Base-by-base conservation (phyloP, 179 eudicot species). In the Heliamphora pulchella region DNA sequence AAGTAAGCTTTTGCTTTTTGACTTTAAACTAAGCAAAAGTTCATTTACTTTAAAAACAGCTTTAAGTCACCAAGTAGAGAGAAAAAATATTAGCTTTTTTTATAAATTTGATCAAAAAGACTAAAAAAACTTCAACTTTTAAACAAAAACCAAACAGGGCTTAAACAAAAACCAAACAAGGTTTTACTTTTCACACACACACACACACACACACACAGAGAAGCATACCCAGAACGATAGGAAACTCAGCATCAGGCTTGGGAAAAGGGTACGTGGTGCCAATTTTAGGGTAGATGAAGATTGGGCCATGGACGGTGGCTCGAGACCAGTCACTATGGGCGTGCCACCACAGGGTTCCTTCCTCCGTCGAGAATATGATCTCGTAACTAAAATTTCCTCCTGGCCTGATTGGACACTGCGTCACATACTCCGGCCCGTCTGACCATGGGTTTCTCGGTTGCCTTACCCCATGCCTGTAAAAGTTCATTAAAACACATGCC, bases 371-470 rank as follows among this genome's bases (percentile, higher is more conserved):
- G 8, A 84, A 64, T 11, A 78, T 58, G n/a, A 86, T 31, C 64
- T 66, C 75, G 15, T 86, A 82, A 51, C 53, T 82, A 46, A 86
- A 86, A 2, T 39, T 84, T 2, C 76, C 80, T 8, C 89, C 89
- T 3, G 89, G 87, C 48, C 66, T 44, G 20, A 86, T 82, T 0
- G 89, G 87, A 4, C 89, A 86, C 14, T 86, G 89, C 4, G 87
- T 82, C 0, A 86, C 62, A 22, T 76, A 86, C 8, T 80, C 82
- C 0, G 89, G 85, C 1, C 89, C 89, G 44, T 86, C 89, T 0
- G 84, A 82, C 89, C 89, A 86, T 15, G 89, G 89, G 78, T 84
- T 78, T 65, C 87, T 78, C 5, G 84, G 85, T 41, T 84, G 87
- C 20, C 76, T 84, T 31, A 84, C 87, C 75, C 89, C 89, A 44